Conservation (phyloP, 257 asterid species). For the Cruciata laevipes region DNA sequence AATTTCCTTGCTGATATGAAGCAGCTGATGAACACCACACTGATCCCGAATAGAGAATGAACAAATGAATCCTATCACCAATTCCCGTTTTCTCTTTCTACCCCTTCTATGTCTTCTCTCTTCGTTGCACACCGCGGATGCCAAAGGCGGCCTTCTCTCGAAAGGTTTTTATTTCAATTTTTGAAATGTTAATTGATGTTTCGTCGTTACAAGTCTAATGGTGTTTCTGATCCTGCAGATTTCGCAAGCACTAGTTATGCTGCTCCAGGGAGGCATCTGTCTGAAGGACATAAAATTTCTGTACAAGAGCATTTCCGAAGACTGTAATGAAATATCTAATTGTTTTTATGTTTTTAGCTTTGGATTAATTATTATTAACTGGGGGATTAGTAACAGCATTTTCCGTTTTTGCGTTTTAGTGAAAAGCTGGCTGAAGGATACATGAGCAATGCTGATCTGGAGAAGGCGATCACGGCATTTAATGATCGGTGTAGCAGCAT, state of each 20-base stretch:
- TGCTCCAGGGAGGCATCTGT: slow-evolving; percentile 47
- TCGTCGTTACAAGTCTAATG: background rate
- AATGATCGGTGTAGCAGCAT: slow-evolving; percentile 57
- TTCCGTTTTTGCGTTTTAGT: slow-evolving; percentile 22
- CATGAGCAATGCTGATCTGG: slow-evolving; percentile 81
- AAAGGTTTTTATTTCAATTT: slow-evolving; percentile 25
- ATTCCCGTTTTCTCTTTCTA: slow-evolving; percentile 35
- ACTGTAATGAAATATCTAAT: slow-evolving; percentile 41
- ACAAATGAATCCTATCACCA: slow-evolving; percentile 16
- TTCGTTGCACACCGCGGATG: slow-evolving; percentile 27
- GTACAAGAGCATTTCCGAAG: slow-evolving; percentile 45
- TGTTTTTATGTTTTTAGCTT: background rate
- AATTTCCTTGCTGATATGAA: background rate
- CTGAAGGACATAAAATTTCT: slow-evolving; percentile 25
- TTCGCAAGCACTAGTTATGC: slow-evolving; percentile 26
- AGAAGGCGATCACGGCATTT: slow-evolving; percentile 64
- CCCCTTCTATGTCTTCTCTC: slow-evolving; percentile 33
- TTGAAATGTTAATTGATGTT: no score
- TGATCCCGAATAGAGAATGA: background rate
- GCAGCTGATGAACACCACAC: background rate
- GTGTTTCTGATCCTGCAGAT: slow-evolving; percentile 19
- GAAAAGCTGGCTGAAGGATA: slow-evolving; percentile 78
- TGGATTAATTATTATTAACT: slow-evolving; percentile 8
- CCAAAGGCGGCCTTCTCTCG: slow-evolving; percentile 31
- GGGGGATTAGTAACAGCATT: background rate